Base-by-base conservation (phyloP, 2,329 filamentous ascomycete species). In the Pseudofabraea citricarpa region DNA sequence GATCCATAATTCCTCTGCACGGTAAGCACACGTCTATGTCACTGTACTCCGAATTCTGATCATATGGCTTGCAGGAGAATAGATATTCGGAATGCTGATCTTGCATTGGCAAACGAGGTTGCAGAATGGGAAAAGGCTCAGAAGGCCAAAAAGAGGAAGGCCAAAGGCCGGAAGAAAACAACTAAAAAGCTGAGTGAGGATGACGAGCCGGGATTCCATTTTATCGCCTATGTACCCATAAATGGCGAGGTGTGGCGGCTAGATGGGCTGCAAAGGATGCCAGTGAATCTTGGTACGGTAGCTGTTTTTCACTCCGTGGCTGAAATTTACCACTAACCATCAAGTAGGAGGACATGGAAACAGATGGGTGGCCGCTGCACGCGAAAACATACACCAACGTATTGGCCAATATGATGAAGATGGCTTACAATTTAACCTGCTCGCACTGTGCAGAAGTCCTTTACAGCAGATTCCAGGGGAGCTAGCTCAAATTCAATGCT, bases 1-100 rank as follows among this genome's bases (percentile, higher is more conserved):
- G 22, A 81, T 87, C 23, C 93, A 97, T 64, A 97, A 97, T 60
- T 90, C 87, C 0, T 95, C 94, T 57, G 86, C 88, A 15, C 72
- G 82, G 79, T 75, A 70, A 56, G 67, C 22, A 21, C 33, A n/a
- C n/a, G n/a, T n/a, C n/a, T n/a, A n/a, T n/a, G n/a, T n/a, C n/a
- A n/a, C n/a, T n/a, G n/a, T n/a, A n/a, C n/a, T n/a, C n/a, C n/a
- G n/a, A n/a, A n/a, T n/a, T n/a, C n/a, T n/a, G n/a, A n/a, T n/a
- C n/a, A 7, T 44, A 20, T 44, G 27, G 33, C 24, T 3, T 26
- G 33, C 44, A 79, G 85, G 21, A 84, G 86, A 45, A 81, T 85
- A 62, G 89, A 95, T 57, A 80, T 90, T 44, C 69, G 91, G 8
- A 80, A 82, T 47, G 78, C 79, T 20, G 85, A 94, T 53, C 66